Conservation (phyloP, 176 grass and related monocot species). For the Calamus simplicifolius region DNA sequence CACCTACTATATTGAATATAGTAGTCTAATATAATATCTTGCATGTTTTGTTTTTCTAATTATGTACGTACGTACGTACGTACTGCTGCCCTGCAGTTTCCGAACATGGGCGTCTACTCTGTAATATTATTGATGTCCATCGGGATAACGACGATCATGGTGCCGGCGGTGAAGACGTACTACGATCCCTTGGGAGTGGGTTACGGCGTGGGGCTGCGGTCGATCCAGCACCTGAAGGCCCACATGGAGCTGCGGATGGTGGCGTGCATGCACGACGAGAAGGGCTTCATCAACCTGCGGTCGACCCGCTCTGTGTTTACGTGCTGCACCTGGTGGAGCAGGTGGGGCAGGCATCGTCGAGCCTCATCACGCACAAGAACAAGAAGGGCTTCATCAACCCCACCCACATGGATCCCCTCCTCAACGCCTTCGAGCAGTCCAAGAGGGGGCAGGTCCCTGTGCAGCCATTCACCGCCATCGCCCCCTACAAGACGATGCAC, state of each 20-base stretch:
- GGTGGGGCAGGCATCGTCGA: slow-evolving; percentile 12
- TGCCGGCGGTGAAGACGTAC: slow-evolving; percentile 3
- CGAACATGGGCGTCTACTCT: slow-evolving; percentile 8
- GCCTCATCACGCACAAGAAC: slow-evolving; percentile 21
- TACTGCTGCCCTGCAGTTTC: no score
- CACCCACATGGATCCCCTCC: slow-evolving; percentile 7
- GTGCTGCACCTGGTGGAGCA: slow-evolving; percentile 24
- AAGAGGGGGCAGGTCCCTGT: no score
- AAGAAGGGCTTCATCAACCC: no score
- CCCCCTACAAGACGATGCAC: no score
- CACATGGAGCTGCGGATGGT: slow-evolving; percentile 9
- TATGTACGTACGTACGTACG: no score
- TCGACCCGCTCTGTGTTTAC: slow-evolving; percentile 4
- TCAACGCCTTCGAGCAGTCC: no score
- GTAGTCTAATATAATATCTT: no score
- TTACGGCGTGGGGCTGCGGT: background rate
- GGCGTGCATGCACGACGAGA: slow-evolving; percentile 16
- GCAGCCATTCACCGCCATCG: no score
- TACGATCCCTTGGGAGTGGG: slow-evolving; percentile 17
- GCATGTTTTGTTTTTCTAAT: no score
- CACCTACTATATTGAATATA: no score
- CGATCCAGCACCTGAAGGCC: slow-evolving; percentile 14
- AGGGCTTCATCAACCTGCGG: slow-evolving; percentile 1
- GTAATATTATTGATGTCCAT: background rate
- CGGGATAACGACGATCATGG: background rate